Evolutionary conservation across 192 early-diverging fungal genomes (phyloP), one percentile per base, ranked within the genome.

Genomic region (Spizellomyces sp.): DNA sequence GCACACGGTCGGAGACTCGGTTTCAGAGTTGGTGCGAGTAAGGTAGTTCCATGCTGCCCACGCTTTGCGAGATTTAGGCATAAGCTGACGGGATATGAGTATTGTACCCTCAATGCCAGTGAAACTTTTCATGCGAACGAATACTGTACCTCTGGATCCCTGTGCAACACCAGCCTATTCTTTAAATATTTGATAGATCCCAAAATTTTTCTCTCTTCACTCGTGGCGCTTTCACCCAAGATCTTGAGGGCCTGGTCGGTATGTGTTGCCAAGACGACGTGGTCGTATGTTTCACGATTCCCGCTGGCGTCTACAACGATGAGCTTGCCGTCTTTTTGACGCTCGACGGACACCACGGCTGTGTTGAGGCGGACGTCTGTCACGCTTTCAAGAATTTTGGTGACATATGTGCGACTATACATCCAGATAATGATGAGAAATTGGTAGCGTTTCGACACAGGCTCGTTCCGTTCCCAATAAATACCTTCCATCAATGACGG

Each of bases 31-130:
- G 45, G 66, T 76, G 50, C 14, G 14, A 6, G 84, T 85, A 27
- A 90, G 62, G 56, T 90, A 90, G 74, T 89, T 90, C 87, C 88
- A 89, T 52, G 80, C 71, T 4, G 84, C 76, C 80, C 84, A 87
- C 14, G 78, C 76, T 5, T 54, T 46, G 17, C 74, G 68, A 36
- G 71, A 41, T 42, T 70, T 79, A 1, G 88, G 88, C 88, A 89
- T 90, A 6, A 89, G 74, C 77, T 80, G 58, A 9, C 6, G 64
- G 9, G 19, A 7, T 36, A 48, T 14, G 21, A 57, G 57, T n/a
- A 10, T 76, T 70, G 62, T 8, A 54, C 36, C n/a, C 27, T 36
- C 27, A 36, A 36, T 36, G 0, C 27, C 27, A 36, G 27, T 36
- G 27, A 0, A 36, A 36, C 1, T 2, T 36, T 36, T 0, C 0